Base-by-base conservation (phyloP, 257 asterid genomes). In the Dorcoceras hygrometricum region DNA sequence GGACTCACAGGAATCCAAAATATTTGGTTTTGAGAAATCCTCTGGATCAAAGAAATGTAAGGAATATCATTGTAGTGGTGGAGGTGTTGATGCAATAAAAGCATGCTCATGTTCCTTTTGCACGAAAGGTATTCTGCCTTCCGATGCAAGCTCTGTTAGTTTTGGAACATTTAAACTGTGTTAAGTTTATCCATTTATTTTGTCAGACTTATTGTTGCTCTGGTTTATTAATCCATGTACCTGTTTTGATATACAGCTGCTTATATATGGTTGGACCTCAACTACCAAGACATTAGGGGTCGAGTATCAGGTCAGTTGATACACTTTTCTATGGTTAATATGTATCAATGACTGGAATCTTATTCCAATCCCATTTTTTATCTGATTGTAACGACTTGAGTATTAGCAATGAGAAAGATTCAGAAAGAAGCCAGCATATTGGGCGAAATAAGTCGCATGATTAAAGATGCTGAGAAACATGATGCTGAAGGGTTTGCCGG, bases 51-150 rank as follows among this genome's bases (percentile, higher is more conserved):
- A 76, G 67, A 62, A 72, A 58, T 76, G 19, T 63, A 81, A 77
- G 54, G 83, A 63, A 50, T 74, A 80, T 75, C 73, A 75, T 56
- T 51, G 65, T 71, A 68, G 66, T 54, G 73, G 62, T 68, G 70
- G 39, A n/a, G 79, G 71, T 28, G 60, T 66, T 23, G 86, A 88
- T 39, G 76, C 84, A 10, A 81, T 86, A 67, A 83, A 72, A 70
- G 24, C 80, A 54, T 92, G 97, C 71, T 76, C 93, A 7, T 92
- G 97, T 60, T 80, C 93, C 1, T 89, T 92, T 76, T 92, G 98
- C 82, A 82, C 89, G 18, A 83, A 87, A 87, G 98, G 96, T 92
- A 81, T 68, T 23, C 7, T 12, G 20, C 50, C 62, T 4, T 20
- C 25, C 19, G 4, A 39, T 19, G 34, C 10, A n/a, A n/a, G 16